phyloP scores from a whole-genome alignment of 345 rosid species.

The Acer saccharum region DNA sequence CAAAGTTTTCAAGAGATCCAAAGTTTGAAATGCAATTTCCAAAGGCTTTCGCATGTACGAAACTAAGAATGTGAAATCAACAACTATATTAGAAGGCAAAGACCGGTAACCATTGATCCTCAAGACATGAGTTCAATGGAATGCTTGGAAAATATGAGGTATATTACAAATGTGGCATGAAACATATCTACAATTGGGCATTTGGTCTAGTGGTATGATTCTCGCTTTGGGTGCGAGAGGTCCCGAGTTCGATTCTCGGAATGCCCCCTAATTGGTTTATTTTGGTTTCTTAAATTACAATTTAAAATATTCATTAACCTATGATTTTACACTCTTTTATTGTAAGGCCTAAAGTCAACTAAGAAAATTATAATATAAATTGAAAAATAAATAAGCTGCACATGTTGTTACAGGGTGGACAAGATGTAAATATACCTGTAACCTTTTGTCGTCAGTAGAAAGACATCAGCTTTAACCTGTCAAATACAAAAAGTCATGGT shows the following conservation, averaged over 20 bases:
- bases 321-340: too few relatives aligned
- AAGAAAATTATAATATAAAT: not conserved
- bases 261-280: constrained; percentile 22
- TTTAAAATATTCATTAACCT: not conserved
- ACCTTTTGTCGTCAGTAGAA: not conserved
- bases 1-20: not conserved
- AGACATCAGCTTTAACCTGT: not conserved
- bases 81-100: not conserved
- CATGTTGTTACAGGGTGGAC: not conserved
- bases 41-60: not conserved
- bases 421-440: not conserved
- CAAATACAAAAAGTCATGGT: not conserved
- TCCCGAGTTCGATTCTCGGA: constrained; percentile 40
- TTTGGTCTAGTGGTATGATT: constrained; percentile 89
- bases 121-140: not conserved
- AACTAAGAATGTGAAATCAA: not conserved
- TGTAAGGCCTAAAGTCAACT: too few relatives aligned
- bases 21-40: not conserved
- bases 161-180: not conserved
- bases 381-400: not conserved
- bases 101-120: not conserved
- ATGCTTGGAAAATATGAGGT: too few relatives aligned
- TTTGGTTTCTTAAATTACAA: not conserved
- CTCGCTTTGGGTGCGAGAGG: constrained; percentile 87
- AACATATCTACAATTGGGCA: constrained; percentile 35